Percentiles rank a stretch among this genome's conserved stretches.
Evolutionary conservation across 495 filamentous ascomycete genomes (phyloP).

Genomic region (Aspergillus heteromorphus): DNA sequence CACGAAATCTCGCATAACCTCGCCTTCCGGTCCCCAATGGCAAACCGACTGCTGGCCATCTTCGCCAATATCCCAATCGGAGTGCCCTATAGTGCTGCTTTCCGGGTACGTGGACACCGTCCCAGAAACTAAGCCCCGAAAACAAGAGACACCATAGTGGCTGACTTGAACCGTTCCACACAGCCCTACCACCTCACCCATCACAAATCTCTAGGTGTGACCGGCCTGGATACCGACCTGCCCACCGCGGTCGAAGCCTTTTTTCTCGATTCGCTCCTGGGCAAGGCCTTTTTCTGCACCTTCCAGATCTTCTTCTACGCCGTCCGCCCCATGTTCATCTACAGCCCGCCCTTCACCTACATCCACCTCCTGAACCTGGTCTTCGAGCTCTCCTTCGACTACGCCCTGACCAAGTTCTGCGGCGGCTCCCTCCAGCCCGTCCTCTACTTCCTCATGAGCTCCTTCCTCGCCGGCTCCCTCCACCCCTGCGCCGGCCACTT

Average conservation of each 20-base stretch:
- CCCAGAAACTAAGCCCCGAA: not conserved
- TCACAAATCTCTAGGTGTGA: constrained; percentile 97
- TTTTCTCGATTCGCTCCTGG: constrained; percentile 91
- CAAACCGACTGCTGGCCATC: constrained; percentile 81
- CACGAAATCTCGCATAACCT: constrained; percentile 99
- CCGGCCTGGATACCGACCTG: constrained; percentile 93
- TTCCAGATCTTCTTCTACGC: constrained; percentile 99
- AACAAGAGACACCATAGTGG: constrained; percentile 2
- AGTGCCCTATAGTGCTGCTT: constrained; percentile 92
- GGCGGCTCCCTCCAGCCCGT: constrained; percentile 54
- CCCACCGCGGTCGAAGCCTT: constrained; percentile 88
- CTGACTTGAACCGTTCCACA: constrained; percentile 7
- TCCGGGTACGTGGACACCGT: constrained; percentile 57
- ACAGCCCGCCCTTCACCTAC: constrained; percentile 78
- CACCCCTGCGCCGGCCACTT: constrained; percentile 97
- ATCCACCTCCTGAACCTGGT: constrained; percentile 78
- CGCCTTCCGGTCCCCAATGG: constrained; percentile 78
- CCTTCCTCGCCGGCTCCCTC: constrained; percentile 87
- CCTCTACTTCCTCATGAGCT: constrained; percentile 75
- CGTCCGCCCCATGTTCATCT: constrained; percentile 93
- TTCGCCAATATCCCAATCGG: constrained; percentile 95
- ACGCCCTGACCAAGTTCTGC: constrained; percentile 51
- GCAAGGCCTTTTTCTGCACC: constrained; percentile 99
- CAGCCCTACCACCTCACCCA: constrained; percentile 97
- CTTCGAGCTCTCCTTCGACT: constrained; percentile 75